A percentile compares a stretch with the other conserved stretches of the same genome.
Conservation (phyloP, 371 early-diverging fungal species). For the Mortierella polycephala region DNA sequence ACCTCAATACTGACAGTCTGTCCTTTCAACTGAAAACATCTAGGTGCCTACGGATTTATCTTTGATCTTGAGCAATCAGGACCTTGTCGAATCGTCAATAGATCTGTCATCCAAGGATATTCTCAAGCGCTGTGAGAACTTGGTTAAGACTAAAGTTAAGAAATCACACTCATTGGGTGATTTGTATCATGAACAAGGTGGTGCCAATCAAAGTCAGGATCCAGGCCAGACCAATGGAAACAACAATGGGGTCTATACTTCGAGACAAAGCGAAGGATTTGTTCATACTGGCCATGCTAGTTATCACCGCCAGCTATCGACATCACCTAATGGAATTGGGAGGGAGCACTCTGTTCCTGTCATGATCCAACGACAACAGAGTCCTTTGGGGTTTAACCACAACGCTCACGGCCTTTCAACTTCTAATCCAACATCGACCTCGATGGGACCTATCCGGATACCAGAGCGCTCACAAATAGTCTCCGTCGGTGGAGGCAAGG, state of each 20-base stretch:
- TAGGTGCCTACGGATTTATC: constrained; percentile 78
- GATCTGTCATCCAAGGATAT: constrained; percentile 72
- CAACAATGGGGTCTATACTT: neutral
- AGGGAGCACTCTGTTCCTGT: constrained; percentile 32
- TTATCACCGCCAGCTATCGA: constrained; percentile 6
- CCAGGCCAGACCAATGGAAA: neutral
- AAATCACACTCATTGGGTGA: constrained; percentile 49
- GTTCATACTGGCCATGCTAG: constrained; percentile 3
- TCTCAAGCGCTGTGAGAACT: constrained; percentile 70
- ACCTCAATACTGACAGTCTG: too few species aligned
- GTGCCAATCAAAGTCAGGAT: neutral
- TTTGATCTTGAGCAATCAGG: constrained; percentile 66
- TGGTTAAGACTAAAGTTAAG: constrained; percentile 60
- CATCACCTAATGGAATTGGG: neutral
- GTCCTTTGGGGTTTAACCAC: neutral
- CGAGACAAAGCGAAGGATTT: neutral
- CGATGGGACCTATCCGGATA: constrained; percentile 36
- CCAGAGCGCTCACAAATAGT: constrained; percentile 31
- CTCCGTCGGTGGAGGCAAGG: constrained; percentile 38
- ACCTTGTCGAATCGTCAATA: constrained; percentile 65
- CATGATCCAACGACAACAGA: constrained; percentile 23
- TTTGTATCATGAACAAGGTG: constrained; percentile 9
- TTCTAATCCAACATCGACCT: constrained; percentile 23
- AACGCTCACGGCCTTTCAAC: constrained; percentile 23
- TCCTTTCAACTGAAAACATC: neutral